phyloP scores from a whole-genome alignment of 1,139 yeast species.

The Hansenula sp. region DNA sequence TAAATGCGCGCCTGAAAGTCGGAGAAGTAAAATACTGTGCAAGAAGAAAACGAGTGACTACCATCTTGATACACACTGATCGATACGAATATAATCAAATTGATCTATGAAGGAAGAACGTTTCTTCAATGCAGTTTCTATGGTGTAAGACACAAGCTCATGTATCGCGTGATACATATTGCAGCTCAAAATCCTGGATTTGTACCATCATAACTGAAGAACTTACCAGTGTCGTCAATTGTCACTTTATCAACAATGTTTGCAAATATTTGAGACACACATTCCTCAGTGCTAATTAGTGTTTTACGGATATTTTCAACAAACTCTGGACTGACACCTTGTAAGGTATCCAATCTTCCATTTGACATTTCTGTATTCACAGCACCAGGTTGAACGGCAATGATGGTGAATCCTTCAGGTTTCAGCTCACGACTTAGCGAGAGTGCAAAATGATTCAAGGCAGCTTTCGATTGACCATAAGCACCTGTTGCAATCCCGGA shows the following conservation, averaged over 20 bases:
- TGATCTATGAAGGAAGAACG: no score
- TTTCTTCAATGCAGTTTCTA: no score
- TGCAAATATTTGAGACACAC: neutral
- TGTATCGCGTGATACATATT: no score
- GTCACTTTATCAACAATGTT: neutral
- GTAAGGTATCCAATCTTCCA: constrained; percentile 6
- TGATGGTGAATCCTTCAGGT: constrained; percentile 23
- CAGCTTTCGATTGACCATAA: constrained; percentile 33
- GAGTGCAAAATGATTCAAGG: constrained; percentile 25
- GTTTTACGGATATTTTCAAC: neutral
- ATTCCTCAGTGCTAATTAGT: neutral
- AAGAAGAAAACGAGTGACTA: no score
- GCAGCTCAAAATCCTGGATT: neutral
- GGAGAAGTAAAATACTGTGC: no score
- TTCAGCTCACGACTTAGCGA: constrained; percentile 22
- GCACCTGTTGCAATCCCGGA: constrained; percentile 16
- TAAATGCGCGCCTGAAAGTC: no score
- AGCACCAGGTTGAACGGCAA: constrained; percentile 30
- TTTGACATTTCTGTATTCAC: constrained; percentile 8
- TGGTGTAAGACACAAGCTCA: no score
- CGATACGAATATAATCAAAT: no score
- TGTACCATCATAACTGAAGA: neutral
- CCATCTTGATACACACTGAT: no score
- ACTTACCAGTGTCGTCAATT: neutral
- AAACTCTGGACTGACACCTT: constrained; percentile 24